Evolutionary conservation across 306 rosid species (phyloP).

Genomic region (Neltuma alba): DNA sequence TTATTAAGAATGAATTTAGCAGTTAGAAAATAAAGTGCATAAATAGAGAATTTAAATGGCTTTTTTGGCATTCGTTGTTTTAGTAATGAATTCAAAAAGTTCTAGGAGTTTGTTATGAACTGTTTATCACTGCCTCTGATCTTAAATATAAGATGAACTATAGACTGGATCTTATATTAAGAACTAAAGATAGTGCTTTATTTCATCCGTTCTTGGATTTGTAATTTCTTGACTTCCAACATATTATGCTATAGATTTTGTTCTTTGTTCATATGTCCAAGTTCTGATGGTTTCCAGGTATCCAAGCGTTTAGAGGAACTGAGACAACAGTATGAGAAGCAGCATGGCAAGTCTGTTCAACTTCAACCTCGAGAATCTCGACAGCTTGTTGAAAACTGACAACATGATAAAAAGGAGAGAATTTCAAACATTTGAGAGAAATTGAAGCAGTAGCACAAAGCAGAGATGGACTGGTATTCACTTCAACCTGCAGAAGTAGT

Average conservation of each 20-base stretch:
- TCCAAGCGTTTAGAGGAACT: conserved; percentile 78
- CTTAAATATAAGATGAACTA: too few species aligned
- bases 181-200: too few species aligned
- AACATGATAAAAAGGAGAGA: conserved; percentile 34
- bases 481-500: conserved; percentile 17
- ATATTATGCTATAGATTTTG: neutral
- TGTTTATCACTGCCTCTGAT: neutral
- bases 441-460: conserved; percentile 24
- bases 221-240: too few species aligned
- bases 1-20: conserved; percentile 11
- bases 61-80: neutral
- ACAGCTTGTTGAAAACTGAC: conserved; percentile 41
- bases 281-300: conserved; percentile 51
- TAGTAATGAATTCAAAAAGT: conserved; percentile 3
- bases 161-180: too few species aligned
- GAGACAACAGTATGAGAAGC: conserved; percentile 66
- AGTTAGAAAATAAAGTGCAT: conserved; percentile 5
- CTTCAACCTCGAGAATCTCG: conserved; percentile 38
- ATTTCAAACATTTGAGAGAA: conserved; percentile 28
- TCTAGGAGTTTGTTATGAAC: neutral
- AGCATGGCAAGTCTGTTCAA: conserved; percentile 55
- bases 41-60: neutral
- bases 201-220: too few species aligned
- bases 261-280: neutral
- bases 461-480: neutral